phyloP scores from a whole-genome alignment of 2,329 filamentous ascomycete genomes.

The Emmonsia crescens region DNA sequence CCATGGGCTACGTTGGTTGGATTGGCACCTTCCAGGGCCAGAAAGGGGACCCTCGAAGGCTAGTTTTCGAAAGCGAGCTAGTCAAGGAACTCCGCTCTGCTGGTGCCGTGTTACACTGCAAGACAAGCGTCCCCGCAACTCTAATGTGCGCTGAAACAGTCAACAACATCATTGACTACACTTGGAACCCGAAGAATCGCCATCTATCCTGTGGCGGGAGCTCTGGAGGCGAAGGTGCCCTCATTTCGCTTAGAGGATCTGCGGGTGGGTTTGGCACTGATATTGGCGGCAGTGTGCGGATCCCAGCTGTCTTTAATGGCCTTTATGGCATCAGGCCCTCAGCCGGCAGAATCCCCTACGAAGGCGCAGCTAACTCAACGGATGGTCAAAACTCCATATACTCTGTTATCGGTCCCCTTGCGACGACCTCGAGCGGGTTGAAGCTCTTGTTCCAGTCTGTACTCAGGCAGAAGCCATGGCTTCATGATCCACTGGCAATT shows the following conservation, averaged over 20 bases:
- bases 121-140: slow-evolving; percentile 47
- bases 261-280: slow-evolving; percentile 50
- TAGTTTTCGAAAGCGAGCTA: slow-evolving; percentile 46
- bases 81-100: slow-evolving; percentile 43
- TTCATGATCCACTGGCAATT: slow-evolving; percentile 52
- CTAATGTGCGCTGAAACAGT: slow-evolving; percentile 49
- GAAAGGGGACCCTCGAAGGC: slow-evolving; percentile 40
- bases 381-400: slow-evolving; percentile 53
- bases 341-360: slow-evolving; percentile 42
- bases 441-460: slow-evolving; percentile 47
- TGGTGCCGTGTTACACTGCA: slow-evolving; percentile 46
- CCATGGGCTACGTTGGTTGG: slow-evolving; percentile 57
- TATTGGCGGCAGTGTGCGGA: slow-evolving; percentile 45
- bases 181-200: slow-evolving; percentile 47
- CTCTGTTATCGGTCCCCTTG: slow-evolving; percentile 54
- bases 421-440: slow-evolving; percentile 44
- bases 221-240: slow-evolving; percentile 48
- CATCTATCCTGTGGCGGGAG: slow-evolving; percentile 46
- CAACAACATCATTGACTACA: slow-evolving; percentile 51
- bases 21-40: slow-evolving; percentile 50
- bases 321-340: slow-evolving; percentile 48
- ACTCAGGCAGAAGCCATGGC: slow-evolving; percentile 52
- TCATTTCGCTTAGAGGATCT: slow-evolving; percentile 44
- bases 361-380: slow-evolving; percentile 52
- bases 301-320: slow-evolving; percentile 50